Percentiles rank a stretch among this genome's conserved stretches.
These are phyloP conservation scores for Xylaria bambusicola DNA, from an alignment of 495 filamentous ascomycete genomes.

Conservation along the genomic window DNA sequence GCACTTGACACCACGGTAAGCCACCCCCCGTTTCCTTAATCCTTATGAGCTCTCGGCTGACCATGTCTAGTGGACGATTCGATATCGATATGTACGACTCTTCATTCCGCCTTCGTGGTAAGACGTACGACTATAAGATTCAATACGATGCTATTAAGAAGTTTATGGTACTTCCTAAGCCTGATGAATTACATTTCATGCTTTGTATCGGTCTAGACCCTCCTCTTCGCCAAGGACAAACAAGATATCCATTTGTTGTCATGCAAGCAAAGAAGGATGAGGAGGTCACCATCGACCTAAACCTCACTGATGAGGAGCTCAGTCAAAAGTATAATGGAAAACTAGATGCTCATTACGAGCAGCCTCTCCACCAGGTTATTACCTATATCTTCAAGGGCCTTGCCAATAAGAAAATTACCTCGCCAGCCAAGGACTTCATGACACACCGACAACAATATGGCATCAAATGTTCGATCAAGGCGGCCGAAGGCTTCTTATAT, in stretches of 20 bases:
- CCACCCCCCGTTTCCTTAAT: neutral
- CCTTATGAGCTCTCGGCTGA: slow-evolving; percentile 32
- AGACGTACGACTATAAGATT: slow-evolving; percentile 99
- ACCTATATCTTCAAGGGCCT: slow-evolving; percentile 92
- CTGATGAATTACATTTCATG: slow-evolving; percentile 92
- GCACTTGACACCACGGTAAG: slow-evolving; percentile 92
- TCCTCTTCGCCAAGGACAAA: slow-evolving; percentile 95
- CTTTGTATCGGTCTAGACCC: slow-evolving; percentile 95
- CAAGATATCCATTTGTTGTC: slow-evolving; percentile 95
- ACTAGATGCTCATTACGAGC: slow-evolving; percentile 83
- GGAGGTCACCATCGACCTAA: slow-evolving; percentile 93
- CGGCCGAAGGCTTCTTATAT: slow-evolving; percentile 95
- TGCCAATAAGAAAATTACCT: slow-evolving; percentile 89
- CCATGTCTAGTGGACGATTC: slow-evolving; percentile 80
- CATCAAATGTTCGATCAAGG: slow-evolving; percentile 99
- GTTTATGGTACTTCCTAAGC: slow-evolving; percentile 96
- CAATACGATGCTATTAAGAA: slow-evolving; percentile 97
- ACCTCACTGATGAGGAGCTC: slow-evolving; percentile 88
- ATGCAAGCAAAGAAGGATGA: slow-evolving; percentile 99
- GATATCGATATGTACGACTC: slow-evolving; percentile 99
- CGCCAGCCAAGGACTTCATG: slow-evolving; percentile 89
- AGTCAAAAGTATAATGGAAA: slow-evolving; percentile 88
- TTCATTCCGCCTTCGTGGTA: slow-evolving; percentile 95
- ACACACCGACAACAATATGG: slow-evolving; percentile 91
- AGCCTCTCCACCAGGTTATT: slow-evolving; percentile 86